Conservation (phyloP, 495 filamentous ascomycete species). For the Bacidia rubella region DNA sequence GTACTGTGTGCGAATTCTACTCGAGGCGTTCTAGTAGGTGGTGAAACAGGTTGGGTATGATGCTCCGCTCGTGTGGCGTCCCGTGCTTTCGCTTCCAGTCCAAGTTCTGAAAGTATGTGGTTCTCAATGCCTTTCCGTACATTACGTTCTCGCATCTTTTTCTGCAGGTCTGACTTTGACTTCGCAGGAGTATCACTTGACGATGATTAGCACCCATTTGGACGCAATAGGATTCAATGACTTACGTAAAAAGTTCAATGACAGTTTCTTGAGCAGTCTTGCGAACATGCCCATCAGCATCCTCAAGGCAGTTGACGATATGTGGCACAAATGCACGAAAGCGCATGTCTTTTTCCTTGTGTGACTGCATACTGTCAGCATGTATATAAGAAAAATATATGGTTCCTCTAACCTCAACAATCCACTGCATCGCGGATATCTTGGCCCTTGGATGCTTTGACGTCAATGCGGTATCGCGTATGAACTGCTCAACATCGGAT, state of each 20-base stretch:
- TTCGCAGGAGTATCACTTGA: slow-evolving; percentile 50
- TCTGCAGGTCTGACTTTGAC: slow-evolving; percentile 80
- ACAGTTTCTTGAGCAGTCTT: slow-evolving; percentile 69
- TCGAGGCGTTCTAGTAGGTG: slow-evolving; percentile 25
- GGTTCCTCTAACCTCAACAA: slow-evolving; percentile 44
- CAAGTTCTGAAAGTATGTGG: slow-evolving; percentile 62
- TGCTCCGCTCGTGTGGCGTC: slow-evolving; percentile 12
- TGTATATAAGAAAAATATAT: slow-evolving; percentile 1
- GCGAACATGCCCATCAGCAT: slow-evolving; percentile 74
- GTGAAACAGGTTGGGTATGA: not conserved
- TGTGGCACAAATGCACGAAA: slow-evolving; percentile 72
- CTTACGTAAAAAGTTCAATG: slow-evolving; percentile 72
- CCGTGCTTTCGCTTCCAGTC: slow-evolving; percentile 27
- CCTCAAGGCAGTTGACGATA: slow-evolving; percentile 75
- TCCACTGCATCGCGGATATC: slow-evolving; percentile 71
- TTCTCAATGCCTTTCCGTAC: slow-evolving; percentile 74
- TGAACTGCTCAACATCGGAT: slow-evolving; percentile 60
- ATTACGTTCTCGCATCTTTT: slow-evolving; percentile 60
- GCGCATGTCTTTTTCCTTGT: slow-evolving; percentile 56
- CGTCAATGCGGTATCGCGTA: slow-evolving; percentile 63
- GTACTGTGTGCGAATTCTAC: slow-evolving; percentile 23
- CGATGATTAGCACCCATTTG: slow-evolving; percentile 25
- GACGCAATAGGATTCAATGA: slow-evolving; percentile 6
- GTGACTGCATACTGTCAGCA: slow-evolving; percentile 43
- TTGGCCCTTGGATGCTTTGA: slow-evolving; percentile 73